Conservation (phyloP, 331 rosid species). For the Quercus phellos region DNA sequence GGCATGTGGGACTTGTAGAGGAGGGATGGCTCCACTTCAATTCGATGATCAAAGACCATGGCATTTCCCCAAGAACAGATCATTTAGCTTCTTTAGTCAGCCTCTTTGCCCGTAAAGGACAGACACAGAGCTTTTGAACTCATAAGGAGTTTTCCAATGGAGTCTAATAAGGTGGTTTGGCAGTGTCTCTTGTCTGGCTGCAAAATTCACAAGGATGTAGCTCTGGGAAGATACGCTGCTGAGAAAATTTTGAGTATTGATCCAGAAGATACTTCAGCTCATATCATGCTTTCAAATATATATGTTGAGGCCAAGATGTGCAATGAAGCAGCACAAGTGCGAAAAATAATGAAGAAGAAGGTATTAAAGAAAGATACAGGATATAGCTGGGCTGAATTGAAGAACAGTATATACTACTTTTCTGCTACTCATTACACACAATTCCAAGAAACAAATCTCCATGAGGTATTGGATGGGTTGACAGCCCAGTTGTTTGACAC, state of each 20-base stretch:
- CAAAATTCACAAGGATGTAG: not conserved
- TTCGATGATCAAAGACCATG: not conserved
- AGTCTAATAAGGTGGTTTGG: not conserved
- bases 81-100: constrained; percentile 3
- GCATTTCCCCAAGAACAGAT: not conserved
- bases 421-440: not conserved
- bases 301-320: constrained; percentile 5
- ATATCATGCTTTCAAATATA: not conserved
- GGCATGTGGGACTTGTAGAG: constrained; percentile 7
- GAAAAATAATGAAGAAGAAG: not conserved
- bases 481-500: constrained; percentile 5
- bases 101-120: constrained; percentile 1
- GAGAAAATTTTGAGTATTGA: not conserved
- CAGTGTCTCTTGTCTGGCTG: not conserved
- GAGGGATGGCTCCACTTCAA: not conserved
- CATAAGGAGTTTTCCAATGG: not conserved
- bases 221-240: not conserved
- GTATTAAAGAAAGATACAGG: not conserved
- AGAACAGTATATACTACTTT: not conserved
- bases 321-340: not conserved
- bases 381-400: constrained; percentile 1
- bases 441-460: constrained; percentile 1
- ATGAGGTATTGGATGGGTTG: not conserved
- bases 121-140: constrained; percentile 1
- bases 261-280: constrained; percentile 1